Base-by-base conservation (phyloP, 768 basidiomycete species). In the Coprinopsis strossmayeri region DNA sequence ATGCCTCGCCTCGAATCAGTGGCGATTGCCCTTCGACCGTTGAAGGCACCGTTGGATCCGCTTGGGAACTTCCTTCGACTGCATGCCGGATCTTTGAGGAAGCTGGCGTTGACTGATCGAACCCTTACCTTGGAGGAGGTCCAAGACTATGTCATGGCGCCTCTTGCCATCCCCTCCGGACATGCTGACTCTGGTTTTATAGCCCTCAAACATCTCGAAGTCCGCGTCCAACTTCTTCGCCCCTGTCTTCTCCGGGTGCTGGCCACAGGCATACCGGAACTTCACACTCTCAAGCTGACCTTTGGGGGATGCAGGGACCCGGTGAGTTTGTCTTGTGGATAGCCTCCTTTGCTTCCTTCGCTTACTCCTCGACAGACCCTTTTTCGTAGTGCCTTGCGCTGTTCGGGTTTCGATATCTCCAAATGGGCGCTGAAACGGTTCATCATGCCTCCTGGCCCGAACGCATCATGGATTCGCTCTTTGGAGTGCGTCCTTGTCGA, bases 61-160 rank as follows among this genome's bases (percentile, higher is more conserved):
- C 42, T 73, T 25, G 32, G 56, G 17, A 34, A 37, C 1, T 71
- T 70, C 56, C 56, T 76, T 2, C 43, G 52, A 20, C 47, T 48
- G 20, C 69, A 66, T 38, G 49, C 59, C 9, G 46, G 53, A 28
- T 64, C 60, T 5, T 61, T 70, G 34, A 53, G 59, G 21, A 61
- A 61, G 3, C 55, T 76, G 21, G 61, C 57, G 28, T 60, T 76
- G 30, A 65, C 64, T n/a, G 72, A 71, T 45, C 61, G 70, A 21
- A 54, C 57, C 0, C 60, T 75, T 15, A 58, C 52, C 10, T 53
- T 50, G 35, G 42, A 56, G 11, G 69, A 73, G 34, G 49, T 75
- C 20, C 47, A 45, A 17, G 41, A 45, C 2, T 53, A 17, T 18
- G 28, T 70, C n/a, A 61, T 72, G 18, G 46, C 53, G 4, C 47